phyloP scores from a whole-genome alignment of 179 eudicot species.

The Nepenthes alata region DNA sequence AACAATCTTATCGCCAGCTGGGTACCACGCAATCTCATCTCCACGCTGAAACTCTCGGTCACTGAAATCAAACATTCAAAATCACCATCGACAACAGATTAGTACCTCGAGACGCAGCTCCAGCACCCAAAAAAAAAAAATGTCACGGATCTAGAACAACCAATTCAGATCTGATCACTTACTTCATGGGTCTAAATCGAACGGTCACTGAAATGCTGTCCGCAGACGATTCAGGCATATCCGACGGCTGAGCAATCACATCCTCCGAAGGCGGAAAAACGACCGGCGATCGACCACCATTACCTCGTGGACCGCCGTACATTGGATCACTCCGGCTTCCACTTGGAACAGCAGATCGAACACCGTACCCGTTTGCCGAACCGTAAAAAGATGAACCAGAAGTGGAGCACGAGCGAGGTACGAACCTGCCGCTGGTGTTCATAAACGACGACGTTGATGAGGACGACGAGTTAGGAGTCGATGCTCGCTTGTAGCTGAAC shows the following conservation, averaged over 20 bases:
- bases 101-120: too few species aligned
- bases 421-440: conserved; percentile 32
- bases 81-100: too few species aligned
- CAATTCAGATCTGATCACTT: conserved; percentile 2
- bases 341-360: conserved; percentile 51
- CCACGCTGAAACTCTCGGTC: conserved; percentile 79
- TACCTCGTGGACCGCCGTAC: conserved; percentile 14
- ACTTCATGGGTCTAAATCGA: conserved; percentile 91
- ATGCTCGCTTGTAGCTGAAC: conserved; percentile 36
- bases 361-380: conserved; percentile 20
- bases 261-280: conserved; percentile 45
- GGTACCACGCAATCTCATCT: conserved; percentile 81
- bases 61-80: conserved; percentile 18
- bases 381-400: conserved; percentile 35
- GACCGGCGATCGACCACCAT: conserved; percentile 31
- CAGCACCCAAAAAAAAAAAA: too few species aligned
- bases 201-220: conserved; percentile 96
- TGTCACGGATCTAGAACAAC: too few species aligned
- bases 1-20: conserved; percentile 74
- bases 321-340: conserved; percentile 27
- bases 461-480: conserved; percentile 58
- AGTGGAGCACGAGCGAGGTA: conserved; percentile 48
- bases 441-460: conserved; percentile 69
- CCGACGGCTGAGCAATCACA: conserved; percentile 41
- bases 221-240: conserved; percentile 35